Evolutionary conservation across 345 rosid species (phyloP).

Genomic region (Citrus reticulata): DNA sequence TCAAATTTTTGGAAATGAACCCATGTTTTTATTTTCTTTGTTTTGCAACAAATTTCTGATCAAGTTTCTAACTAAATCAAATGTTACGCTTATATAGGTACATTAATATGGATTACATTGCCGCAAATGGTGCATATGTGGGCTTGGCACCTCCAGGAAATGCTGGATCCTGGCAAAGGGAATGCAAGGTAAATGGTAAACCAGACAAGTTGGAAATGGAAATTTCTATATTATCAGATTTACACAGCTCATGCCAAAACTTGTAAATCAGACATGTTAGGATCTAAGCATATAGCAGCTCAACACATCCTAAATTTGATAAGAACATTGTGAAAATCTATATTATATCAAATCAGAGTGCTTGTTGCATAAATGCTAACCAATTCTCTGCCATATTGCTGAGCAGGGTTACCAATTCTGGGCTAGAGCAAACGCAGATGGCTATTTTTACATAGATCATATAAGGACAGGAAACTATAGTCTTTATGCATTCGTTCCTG

Average conservation of each 20-base stretch:
- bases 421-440: constrained; percentile 56
- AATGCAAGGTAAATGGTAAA: constrained; percentile 50
- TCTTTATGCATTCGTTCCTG: constrained; percentile 69
- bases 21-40: neutral
- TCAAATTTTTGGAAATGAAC: neutral
- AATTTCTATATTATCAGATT: no score
- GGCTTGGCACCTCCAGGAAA: constrained; percentile 89
- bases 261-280: no score
- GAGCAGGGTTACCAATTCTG: constrained; percentile 89
- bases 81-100: constrained; percentile 22
- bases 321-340: no score
- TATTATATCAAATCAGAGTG: neutral
- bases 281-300: no score
- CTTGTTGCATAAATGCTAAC: neutral
- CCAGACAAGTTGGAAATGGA: no score
- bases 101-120: constrained; percentile 21
- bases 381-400: neutral
- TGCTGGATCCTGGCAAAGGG: constrained; percentile 89
- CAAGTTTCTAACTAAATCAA: neutral
- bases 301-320: neutral
- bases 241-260: neutral
- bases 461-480: constrained; percentile 58
- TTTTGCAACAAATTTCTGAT: neutral
- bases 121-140: constrained; percentile 61
- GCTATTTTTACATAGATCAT: constrained; percentile 48